Evolutionary conservation across 306 rosid species (phyloP).

Genomic region (Cajanus cajan): DNA sequence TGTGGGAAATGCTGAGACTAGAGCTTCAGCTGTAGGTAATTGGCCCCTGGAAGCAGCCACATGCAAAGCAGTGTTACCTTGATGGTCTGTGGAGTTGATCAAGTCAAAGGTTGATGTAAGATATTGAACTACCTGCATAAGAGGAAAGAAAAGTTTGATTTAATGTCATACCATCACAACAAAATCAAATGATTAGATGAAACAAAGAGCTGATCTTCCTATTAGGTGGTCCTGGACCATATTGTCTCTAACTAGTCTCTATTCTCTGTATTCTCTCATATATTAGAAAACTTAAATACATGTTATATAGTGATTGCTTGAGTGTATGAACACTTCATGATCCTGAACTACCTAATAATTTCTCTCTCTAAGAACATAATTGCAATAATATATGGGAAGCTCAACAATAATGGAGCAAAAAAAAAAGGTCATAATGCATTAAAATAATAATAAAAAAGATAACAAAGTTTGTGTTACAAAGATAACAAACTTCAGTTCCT

Average conservation of each 20-base stretch:
- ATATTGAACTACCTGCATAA: constrained; percentile 67
- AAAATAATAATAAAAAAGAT: background rate
- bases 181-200: background rate
- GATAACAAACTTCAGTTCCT: no score
- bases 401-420: background rate
- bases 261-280: no score
- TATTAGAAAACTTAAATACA: no score
- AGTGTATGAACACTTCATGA: no score
- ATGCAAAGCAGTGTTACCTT: constrained; percentile 89
- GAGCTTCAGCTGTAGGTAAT: constrained; percentile 70
- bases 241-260: no score
- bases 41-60: constrained; percentile 90
- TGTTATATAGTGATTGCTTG: no score
- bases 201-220: background rate
- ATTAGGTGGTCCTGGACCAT: no score
- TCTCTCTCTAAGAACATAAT: background rate
- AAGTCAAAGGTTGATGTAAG: constrained; percentile 63
- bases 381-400: background rate
- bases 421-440: background rate
- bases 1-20: constrained; percentile 59
- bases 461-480: background rate
- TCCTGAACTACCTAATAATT: no score
- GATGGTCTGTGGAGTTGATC: constrained; percentile 63
- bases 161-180: constrained; percentile 7
- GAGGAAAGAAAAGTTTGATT: background rate